Conservation (phyloP, 208 protist genomes). For the Crithidia fasciculata region DNA sequence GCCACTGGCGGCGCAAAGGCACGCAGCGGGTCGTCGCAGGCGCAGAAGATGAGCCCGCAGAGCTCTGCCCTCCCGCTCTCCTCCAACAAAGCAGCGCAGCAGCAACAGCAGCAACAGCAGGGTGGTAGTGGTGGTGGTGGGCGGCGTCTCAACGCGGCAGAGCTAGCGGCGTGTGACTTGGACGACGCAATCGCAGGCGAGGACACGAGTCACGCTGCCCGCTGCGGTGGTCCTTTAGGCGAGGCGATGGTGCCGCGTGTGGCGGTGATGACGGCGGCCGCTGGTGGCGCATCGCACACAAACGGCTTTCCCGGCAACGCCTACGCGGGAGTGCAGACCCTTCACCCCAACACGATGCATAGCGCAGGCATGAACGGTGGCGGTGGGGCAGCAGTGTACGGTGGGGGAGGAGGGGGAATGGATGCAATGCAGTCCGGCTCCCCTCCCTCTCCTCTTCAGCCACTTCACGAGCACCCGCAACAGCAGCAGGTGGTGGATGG, state of each 20-base stretch:
- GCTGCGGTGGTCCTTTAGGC: constrained; percentile 33
- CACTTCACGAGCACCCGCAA: background rate
- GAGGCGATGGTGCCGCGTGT: constrained; percentile 41
- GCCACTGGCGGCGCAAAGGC: no score
- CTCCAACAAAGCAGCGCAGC: background rate
- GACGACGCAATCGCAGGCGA: constrained; percentile 26
- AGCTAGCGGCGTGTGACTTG: constrained; percentile 18
- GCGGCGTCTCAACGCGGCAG: background rate
- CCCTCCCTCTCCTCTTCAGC: background rate
- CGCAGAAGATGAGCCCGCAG: background rate
- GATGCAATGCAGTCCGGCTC: background rate
- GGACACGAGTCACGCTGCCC: constrained; percentile 14
- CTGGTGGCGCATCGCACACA: background rate
- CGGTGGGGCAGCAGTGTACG: constrained; percentile 4
- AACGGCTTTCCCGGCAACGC: background rate
- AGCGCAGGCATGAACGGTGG: background rate
- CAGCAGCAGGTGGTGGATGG: background rate
- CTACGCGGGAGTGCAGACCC: background rate
- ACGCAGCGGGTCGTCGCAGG: background rate
- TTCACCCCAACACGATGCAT: background rate
- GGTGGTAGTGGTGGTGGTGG: background rate
- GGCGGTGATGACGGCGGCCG: background rate
- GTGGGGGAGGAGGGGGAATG: background rate
- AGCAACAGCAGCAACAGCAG: constrained; percentile 12
- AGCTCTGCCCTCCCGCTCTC: background rate